A percentile compares a stretch with the other conserved stretches of the same genome.
Evolutionary conservation across 768 basidiomycete genomes (phyloP).

Genomic region (Lactarius tabidus): DNA sequence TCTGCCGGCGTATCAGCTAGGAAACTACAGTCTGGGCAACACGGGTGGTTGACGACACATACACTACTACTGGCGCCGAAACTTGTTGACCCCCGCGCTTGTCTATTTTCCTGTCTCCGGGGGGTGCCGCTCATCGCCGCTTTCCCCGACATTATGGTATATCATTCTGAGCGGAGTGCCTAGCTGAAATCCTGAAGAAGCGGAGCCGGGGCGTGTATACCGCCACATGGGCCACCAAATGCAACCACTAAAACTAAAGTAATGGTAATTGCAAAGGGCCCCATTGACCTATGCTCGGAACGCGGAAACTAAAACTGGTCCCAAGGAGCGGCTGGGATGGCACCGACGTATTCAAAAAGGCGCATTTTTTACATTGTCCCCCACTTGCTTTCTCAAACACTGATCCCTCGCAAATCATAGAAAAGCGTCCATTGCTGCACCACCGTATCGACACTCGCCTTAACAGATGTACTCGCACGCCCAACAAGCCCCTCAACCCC

Average conservation of each 20-base stretch:
- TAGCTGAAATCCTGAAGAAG: background rate
- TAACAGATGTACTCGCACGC: background rate
- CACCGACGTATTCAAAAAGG: background rate
- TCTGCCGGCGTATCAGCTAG: background rate
- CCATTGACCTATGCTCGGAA: background rate
- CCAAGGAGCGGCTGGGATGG: background rate
- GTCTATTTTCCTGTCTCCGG: background rate
- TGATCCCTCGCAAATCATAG: background rate
- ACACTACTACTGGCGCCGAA: background rate
- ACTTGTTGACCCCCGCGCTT: background rate
- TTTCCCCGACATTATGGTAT: background rate
- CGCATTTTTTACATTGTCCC: background rate
- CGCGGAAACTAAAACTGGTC: background rate
- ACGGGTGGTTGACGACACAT: background rate
- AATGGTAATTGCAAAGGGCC: background rate
- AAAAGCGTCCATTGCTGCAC: background rate
- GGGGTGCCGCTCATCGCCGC: background rate
- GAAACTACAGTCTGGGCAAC: background rate
- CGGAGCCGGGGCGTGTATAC: background rate
- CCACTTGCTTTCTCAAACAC: background rate
- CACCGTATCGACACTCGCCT: background rate
- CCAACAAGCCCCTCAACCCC: too few species aligned
- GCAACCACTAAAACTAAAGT: background rate
- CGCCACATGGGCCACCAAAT: conserved; percentile 6
- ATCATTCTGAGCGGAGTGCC: background rate